Percentiles rank a stretch among this genome's conserved stretches.
phyloP scores from a whole-genome alignment of 2,329 filamentous ascomycete genomes.

The Elsinoe arachidis region DNA sequence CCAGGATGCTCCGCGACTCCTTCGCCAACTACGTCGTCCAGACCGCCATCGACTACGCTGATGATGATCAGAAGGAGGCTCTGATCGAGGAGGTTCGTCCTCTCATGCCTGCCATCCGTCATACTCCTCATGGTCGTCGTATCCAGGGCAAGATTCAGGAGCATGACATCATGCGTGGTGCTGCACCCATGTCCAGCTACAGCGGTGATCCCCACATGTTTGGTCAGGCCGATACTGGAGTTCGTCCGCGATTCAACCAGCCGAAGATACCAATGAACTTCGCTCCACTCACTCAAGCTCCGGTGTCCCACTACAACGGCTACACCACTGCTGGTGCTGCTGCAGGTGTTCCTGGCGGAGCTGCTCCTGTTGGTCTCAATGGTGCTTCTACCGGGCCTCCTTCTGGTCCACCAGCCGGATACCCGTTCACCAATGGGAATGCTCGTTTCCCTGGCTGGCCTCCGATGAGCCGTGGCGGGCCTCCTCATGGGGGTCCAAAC shows the following conservation, averaged over 20 bases:
- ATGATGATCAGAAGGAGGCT: constrained; percentile 60
- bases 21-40: constrained; percentile 98
- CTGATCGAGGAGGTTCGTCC: constrained; percentile 81
- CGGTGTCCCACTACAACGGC: background rate
- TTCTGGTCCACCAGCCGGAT: background rate
- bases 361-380: background rate
- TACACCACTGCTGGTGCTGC: background rate
- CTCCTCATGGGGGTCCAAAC: background rate
- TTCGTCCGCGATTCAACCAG: background rate
- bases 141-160: constrained; percentile 79
- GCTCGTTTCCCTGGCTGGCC: constrained; percentile 3
- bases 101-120: constrained; percentile 72
- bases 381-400: background rate
- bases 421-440: constrained; percentile 5
- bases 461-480: constrained; percentile 8
- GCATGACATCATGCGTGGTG: constrained; percentile 32
- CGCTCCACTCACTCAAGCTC: background rate
- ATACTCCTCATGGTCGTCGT: constrained; percentile 87
- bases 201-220: background rate
- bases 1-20: constrained; percentile 79
- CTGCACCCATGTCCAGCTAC: background rate
- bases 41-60: constrained; percentile 82
- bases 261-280: background rate
- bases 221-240: constrained; percentile 4
- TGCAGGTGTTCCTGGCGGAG: background rate